Conservation (phyloP, 1,139 yeast genomes). For the Protomyces lactucae-debilis region DNA sequence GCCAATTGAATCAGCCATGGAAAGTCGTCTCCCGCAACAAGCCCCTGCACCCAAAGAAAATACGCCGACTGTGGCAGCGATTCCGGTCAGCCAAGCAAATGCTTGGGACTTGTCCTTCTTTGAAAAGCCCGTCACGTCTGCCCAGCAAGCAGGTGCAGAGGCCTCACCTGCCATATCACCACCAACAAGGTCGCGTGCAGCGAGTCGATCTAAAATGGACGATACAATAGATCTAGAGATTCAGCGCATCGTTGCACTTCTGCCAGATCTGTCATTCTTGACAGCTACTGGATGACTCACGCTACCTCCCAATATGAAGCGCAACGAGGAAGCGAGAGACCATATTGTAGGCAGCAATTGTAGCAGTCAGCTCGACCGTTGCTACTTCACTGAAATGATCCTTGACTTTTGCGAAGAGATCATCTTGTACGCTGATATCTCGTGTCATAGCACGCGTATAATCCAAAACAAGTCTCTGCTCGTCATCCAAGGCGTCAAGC, state of each 20-base stretch:
- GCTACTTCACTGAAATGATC: neutral
- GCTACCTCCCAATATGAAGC: conserved; percentile 2
- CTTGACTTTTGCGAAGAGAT: conserved; percentile 1
- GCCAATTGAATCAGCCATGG: neutral
- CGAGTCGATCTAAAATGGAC: neutral
- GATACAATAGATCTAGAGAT: neutral
- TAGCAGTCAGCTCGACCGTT: conserved; percentile 13
- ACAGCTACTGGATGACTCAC: neutral
- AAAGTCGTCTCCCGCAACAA: neutral
- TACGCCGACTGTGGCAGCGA: neutral
- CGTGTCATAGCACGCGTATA: conserved; percentile 9
- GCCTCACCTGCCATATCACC: neutral
- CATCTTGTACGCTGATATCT: neutral
- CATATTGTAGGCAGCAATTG: conserved; percentile 17
- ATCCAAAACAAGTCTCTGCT: neutral
- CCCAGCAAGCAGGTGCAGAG: neutral
- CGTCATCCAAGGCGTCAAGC: neutral
- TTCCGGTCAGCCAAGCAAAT: neutral
- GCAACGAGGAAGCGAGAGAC: conserved; percentile 24
- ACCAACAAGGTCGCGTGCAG: neutral
- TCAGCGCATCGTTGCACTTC: conserved; percentile 2
- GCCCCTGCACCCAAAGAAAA: too few species aligned
- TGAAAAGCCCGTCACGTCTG: neutral
- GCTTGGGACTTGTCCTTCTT: conserved; percentile 18
- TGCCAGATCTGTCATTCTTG: conserved; percentile 6